A percentile compares a stretch with the other conserved stretches of the same genome.
phyloP scores from a whole-genome alignment of 345 rosid genomes.

The Moricandia moricandioides region DNA sequence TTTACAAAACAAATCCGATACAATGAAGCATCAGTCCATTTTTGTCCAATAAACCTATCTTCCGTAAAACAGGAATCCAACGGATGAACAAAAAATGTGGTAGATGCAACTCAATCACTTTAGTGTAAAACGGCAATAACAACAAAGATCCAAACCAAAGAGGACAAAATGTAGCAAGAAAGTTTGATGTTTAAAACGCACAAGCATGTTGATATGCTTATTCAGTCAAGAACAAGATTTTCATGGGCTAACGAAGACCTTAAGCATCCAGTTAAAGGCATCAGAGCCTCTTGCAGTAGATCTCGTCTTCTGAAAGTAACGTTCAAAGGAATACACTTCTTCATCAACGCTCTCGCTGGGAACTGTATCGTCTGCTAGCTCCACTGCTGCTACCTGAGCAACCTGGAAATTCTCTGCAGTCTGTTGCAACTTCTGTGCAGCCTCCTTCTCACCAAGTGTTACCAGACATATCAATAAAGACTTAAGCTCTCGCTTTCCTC shows the following conservation, averaged over 20 bases:
- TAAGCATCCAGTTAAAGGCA: constrained; percentile 69
- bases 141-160: not conserved
- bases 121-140: not conserved
- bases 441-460: constrained; percentile 64
- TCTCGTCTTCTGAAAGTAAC: constrained; percentile 43
- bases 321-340: constrained; percentile 54
- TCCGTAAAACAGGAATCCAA: not conserved
- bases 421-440: constrained; percentile 68
- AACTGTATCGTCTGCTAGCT: constrained; percentile 72
- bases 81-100: constrained; percentile 1
- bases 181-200: constrained; percentile 2
- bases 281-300: constrained; percentile 46
- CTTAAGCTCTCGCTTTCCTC: constrained; percentile 73
- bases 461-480: constrained; percentile 71
- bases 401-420: constrained; percentile 71
- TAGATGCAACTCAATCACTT: constrained; percentile 4
- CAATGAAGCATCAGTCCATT: not conserved
- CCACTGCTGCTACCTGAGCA: constrained; percentile 73
- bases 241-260: constrained; percentile 60
- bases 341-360: constrained; percentile 57
- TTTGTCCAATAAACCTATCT: not conserved
- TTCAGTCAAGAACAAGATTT: not conserved
- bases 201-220: constrained; percentile 5
- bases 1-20: not conserved
- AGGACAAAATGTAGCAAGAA: constrained; percentile 5